Evolutionary conservation across 768 basidiomycete species (phyloP), one percentile per base, ranked within the genome.

Genomic region (Austroboletus eburneus): DNA sequence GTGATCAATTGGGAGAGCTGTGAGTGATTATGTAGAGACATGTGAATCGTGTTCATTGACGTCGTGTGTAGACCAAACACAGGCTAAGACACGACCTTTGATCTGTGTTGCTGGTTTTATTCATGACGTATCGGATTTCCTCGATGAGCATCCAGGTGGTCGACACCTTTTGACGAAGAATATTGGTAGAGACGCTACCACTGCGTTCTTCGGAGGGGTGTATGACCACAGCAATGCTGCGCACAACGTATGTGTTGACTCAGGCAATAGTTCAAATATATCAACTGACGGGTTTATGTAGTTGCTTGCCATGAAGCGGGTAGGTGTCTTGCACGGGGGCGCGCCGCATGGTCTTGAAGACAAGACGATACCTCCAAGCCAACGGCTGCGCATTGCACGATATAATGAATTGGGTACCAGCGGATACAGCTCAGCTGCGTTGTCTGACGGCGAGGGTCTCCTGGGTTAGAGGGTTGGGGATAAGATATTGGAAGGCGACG

Each of bases 101-200:
- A 79, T 93, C 44, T 80, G 90, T 55, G 75, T 95, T 50, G 84
- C 88, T 30, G 91, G 91, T 6, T 91, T 87, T 73, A 92, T 95
- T 49, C 91, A 93, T 65, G 91, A 93, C 48, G 81, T 90, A 35
- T 72, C 79, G 3, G 67, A 72, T 10, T 94, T 93, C 70, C 74
- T 85, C 49, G 85, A 90, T 42, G 87, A 92, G 58, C 91, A 95
- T 64, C 91, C 91, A 7, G 91, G 91, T 56, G 91, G 91, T 9
- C 78, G 82, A 6, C 82, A 88, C 62, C 69, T 91, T 14, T 69
- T 95, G 46, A 76, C 81, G 60, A 85, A 87, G 69, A 80, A 83
- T 65, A 85, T 93, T 55, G 91, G 91, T 43, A 88, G 84, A 65
- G 91, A 95, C 57, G 90, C 87, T 7, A 90, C 90, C 8, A 85